phyloP scores from a whole-genome alignment of 176 grass and related monocot genomes.

The Paspalum vaginatum region DNA sequence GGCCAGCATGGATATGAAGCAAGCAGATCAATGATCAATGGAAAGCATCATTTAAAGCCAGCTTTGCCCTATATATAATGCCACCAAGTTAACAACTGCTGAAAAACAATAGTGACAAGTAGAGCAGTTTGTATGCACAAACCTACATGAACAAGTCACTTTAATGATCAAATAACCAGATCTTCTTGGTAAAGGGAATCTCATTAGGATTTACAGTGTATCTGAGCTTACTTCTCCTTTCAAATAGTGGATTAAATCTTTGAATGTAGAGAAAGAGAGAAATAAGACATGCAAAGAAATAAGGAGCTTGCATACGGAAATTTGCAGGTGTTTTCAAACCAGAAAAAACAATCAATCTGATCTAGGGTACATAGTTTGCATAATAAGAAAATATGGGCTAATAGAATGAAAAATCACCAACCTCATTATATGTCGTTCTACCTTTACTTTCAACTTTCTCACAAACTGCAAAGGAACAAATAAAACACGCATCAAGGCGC shows the following conservation, averaged over 20 bases:
- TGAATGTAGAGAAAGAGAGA: background rate
- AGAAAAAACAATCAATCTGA: background rate
- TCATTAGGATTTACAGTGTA: background rate
- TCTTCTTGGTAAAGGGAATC: background rate
- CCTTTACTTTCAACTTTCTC: constrained; percentile 99
- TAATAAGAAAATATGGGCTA: background rate
- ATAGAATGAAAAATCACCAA: constrained; percentile 31
- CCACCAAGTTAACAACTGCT: background rate
- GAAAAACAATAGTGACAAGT: background rate
- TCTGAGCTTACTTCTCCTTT: background rate
- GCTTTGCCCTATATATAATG: background rate
- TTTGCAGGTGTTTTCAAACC: background rate
- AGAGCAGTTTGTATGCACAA: background rate
- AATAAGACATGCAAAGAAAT: background rate
- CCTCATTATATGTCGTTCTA: constrained; percentile 98
- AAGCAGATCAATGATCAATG: background rate
- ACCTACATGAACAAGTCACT: constrained; percentile 3
- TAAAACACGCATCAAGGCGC: background rate
- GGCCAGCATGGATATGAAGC: background rate
- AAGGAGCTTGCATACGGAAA: background rate
- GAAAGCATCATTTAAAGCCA: no score
- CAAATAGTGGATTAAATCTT: constrained; percentile 20
- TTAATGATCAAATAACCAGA: constrained; percentile 2
- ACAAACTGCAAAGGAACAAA: constrained; percentile 71
- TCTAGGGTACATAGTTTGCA: background rate